phyloP scores from a whole-genome alignment of 2,329 filamentous ascomycete genomes.

The Talaromyces sp. region DNA sequence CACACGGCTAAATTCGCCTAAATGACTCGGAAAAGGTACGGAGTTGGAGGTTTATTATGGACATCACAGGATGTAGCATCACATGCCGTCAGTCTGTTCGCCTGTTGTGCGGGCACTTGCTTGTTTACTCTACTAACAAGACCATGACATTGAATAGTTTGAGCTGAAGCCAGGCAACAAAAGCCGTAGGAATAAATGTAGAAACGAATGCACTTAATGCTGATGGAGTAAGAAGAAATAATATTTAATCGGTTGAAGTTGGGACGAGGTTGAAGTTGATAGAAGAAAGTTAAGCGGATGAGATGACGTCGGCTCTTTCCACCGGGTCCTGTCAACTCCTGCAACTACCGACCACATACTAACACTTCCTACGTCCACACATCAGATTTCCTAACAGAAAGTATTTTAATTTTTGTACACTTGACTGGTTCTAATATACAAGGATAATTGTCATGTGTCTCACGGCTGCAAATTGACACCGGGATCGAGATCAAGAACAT shows the following conservation, averaged over 20 bases:
- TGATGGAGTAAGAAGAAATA: neutral
- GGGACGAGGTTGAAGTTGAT: neutral
- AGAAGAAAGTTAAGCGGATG: neutral
- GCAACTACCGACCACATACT: neutral
- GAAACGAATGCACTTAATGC: neutral
- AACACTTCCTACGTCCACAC: neutral
- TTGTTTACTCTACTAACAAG: neutral
- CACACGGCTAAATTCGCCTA: neutral
- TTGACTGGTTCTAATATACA: neutral
- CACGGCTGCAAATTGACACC: conserved; percentile 22
- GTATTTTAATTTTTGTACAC: too few relatives aligned
- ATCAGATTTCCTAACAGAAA: neutral
- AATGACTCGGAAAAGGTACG: neutral
- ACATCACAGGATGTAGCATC: neutral
- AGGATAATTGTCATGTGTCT: neutral
- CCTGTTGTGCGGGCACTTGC: neutral
- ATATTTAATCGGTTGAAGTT: neutral
- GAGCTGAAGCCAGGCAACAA: neutral
- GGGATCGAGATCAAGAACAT: conserved; percentile 30
- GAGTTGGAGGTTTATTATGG: neutral
- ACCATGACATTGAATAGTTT: neutral
- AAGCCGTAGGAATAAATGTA: neutral
- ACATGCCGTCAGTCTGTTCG: neutral
- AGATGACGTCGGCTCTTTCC: neutral
- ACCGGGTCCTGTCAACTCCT: neutral